Evolutionary conservation across 441 rosid species (phyloP), one percentile per base, ranked within the genome.

Genomic region (Melastoma candidum): DNA sequence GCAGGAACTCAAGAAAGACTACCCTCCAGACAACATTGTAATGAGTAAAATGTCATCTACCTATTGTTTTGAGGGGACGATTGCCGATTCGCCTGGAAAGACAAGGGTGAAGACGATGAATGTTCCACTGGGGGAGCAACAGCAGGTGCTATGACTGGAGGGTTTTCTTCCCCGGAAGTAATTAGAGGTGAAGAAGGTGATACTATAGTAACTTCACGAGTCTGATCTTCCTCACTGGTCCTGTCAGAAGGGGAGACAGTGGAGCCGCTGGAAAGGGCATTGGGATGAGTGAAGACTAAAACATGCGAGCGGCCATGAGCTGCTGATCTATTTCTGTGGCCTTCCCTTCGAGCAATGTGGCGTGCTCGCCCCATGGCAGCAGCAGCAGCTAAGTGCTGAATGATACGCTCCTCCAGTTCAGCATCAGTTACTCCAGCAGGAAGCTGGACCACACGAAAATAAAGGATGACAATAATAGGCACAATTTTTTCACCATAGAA

Each of bases 301-400:
- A 77, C 80, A 74, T 80, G 98, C 13, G 83, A 85, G 64, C 80
- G 88, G 47, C 80, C 75, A 61, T 81, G 95, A 70, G 65, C 69
- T 61, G 87, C 77, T 29, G 85, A 75, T 66, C 93, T 79, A 68
- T 61, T 78, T 68, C 96, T 76, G 64, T 80, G 88, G 59, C 94
- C 81, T 61, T 82, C 96, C 75, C 98, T 81, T 76, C 95, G 76
- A 41, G 77, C 69, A 61, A 80, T 68, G 51, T 82, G 93, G 26
- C 83, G 87, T 51, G 81, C 84, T 59, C 89, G 79, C 24, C 93
- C 95, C 90, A 83, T 87, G 57, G 98, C 96, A 36, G 98, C 90
- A 39, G 97, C 95, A 2, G 92, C 90, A 56, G 98, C 90, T 60
- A 90, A 65, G 73, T 90, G 98, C 79, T 87, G 96, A 58, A 90